phyloP scores from a whole-genome alignment of 257 asterid species.

The Lithospermum erythrorhizon region DNA sequence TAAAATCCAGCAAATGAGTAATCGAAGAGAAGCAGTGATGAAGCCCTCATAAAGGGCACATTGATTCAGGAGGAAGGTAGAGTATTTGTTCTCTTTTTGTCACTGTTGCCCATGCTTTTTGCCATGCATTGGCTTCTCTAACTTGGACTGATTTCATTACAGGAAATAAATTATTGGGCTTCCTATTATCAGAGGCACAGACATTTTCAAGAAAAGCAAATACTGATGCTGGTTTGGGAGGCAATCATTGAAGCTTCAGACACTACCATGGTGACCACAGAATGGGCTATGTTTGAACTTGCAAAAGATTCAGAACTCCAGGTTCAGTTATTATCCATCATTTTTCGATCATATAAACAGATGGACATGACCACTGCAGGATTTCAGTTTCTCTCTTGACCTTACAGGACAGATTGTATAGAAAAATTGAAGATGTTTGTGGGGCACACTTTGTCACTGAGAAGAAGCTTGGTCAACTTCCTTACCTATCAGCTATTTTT shows the following conservation, averaged over 20 bases:
- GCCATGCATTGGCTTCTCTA: neutral
- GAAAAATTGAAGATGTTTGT: slow-evolving; percentile 46
- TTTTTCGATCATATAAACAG: neutral
- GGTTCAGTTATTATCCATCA: slow-evolving; percentile 22
- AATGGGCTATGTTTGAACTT: slow-evolving; percentile 93
- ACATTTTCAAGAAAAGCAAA: slow-evolving; percentile 57
- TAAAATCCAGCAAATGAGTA: slow-evolving; percentile 33
- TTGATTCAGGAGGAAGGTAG: slow-evolving; percentile 63
- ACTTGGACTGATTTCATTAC: slow-evolving; percentile 9
- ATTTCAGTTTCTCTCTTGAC: neutral
- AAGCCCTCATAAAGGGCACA: slow-evolving; percentile 49
- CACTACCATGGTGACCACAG: slow-evolving; percentile 55
- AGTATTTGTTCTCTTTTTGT: neutral
- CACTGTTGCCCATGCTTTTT: neutral
- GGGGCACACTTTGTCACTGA: slow-evolving; percentile 45
- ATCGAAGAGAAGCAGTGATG: slow-evolving; percentile 49
- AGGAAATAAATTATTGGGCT: slow-evolving; percentile 57
- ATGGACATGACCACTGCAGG: neutral
- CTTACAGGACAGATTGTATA: slow-evolving; percentile 33
- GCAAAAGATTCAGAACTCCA: slow-evolving; percentile 58
- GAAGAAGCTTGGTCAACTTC: slow-evolving; percentile 58
- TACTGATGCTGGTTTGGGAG: slow-evolving; percentile 74
- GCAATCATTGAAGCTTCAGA: slow-evolving; percentile 77
- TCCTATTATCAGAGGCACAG: slow-evolving; percentile 48
- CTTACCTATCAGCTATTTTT: slow-evolving; percentile 72